These are phyloP conservation scores for Clonostachys sp. DNA, from an alignment of 2,329 filamentous ascomycete species.

Conservation along the genomic window DNA sequence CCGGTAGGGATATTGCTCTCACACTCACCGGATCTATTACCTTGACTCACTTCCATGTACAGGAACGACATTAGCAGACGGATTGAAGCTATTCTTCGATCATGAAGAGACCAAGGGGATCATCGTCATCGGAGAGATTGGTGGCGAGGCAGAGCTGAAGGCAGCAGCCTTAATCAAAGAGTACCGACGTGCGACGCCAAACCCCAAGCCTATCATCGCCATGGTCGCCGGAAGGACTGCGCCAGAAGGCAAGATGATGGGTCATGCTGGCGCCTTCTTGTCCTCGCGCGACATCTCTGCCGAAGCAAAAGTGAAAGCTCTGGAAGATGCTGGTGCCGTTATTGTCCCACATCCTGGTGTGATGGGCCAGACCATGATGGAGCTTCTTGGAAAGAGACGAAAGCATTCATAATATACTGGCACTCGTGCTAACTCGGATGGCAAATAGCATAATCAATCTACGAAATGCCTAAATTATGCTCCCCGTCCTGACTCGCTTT, in stretches of 20 bases:
- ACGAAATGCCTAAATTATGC: neutral
- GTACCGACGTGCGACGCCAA: conserved; percentile 49
- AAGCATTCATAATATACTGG: neutral
- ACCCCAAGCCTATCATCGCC: conserved; percentile 61
- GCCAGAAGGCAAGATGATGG: conserved; percentile 60
- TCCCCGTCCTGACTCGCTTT: neutral
- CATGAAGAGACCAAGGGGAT: conserved; percentile 68
- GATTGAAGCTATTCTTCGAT: conserved; percentile 60
- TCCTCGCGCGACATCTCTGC: conserved; percentile 21
- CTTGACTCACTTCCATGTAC: neutral
- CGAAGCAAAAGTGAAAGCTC: conserved; percentile 20
- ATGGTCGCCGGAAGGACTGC: conserved; percentile 63
- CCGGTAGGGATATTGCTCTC: conserved; percentile 34
- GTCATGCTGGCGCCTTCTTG: conserved; percentile 64
- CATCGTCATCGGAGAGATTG: conserved; percentile 68
- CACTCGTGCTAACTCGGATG: neutral
- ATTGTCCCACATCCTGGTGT: conserved; percentile 30
- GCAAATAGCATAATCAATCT: neutral
- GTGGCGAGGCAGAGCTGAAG: conserved; percentile 63
- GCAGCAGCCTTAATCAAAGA: conserved; percentile 67
- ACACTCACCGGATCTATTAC: neutral
- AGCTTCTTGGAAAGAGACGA: conserved; percentile 14
- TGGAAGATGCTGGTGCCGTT: conserved; percentile 25
- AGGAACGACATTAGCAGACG: conserved; percentile 67
- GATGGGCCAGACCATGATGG: conserved; percentile 27